phyloP scores from a whole-genome alignment of 768 basidiomycete species.

The Russula compacta region DNA sequence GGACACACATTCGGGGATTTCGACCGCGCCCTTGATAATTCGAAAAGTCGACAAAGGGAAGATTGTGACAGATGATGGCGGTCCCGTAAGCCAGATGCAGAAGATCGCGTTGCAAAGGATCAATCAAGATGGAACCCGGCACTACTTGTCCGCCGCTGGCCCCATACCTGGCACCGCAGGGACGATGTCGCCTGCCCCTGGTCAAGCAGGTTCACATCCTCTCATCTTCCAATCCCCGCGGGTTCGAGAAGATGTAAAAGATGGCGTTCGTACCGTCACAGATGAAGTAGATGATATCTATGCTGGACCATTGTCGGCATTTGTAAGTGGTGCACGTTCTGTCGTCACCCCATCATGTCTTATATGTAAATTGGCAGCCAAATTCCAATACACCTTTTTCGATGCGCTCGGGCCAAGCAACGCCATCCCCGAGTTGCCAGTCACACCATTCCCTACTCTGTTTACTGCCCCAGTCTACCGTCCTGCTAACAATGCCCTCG shows the following conservation, averaged over 20 bases:
- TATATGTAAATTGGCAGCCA: constrained; percentile 41
- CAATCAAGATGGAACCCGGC: constrained; percentile 72
- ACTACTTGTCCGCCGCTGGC: constrained; percentile 84
- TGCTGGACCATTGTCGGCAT: constrained; percentile 97
- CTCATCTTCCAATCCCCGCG: constrained; percentile 72
- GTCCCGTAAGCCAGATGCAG: constrained; percentile 94
- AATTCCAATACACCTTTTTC: constrained; percentile 93
- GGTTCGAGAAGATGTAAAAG: constrained; percentile 73
- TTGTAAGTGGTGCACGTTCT: constrained; percentile 43
- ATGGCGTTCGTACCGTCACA: constrained; percentile 62
- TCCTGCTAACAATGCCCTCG: constrained; percentile 61
- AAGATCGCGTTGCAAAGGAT: constrained; percentile 86
- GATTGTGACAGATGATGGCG: constrained; percentile 79
- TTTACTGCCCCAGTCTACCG: constrained; percentile 74
- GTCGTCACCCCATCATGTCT: constrained; percentile 2
- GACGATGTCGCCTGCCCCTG: constrained; percentile 61
- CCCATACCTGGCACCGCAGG: constrained; percentile 71
- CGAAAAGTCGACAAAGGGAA: constrained; percentile 89
- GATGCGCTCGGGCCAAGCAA: constrained; percentile 78
- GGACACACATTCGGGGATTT: constrained; percentile 77
- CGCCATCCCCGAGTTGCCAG: constrained; percentile 65
- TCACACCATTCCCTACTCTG: constrained; percentile 85
- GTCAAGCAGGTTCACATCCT: constrained; percentile 74
- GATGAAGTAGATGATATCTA: constrained; percentile 94
- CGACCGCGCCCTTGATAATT: constrained; percentile 77